Conservation (phyloP, 2,329 filamentous ascomycete genomes). For the Diaporthe sp. region DNA sequence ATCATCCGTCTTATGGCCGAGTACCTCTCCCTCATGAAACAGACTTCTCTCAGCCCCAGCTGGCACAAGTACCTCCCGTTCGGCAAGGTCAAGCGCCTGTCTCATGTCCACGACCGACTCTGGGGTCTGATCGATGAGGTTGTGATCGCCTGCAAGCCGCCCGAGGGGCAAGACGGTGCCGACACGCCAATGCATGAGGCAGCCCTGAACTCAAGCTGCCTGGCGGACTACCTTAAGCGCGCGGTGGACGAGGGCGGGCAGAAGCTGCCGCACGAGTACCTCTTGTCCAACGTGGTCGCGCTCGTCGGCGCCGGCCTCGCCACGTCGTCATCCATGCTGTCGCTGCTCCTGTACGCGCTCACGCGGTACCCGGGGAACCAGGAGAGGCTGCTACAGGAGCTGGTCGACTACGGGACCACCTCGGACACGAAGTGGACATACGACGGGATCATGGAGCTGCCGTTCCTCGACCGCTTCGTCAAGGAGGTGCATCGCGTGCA, state of each 20-base stretch:
- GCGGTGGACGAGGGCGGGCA: not conserved
- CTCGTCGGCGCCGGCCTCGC: not conserved
- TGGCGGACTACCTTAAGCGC: not conserved
- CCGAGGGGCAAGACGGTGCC: not conserved
- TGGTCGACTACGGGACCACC: not conserved
- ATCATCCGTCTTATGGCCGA: not conserved
- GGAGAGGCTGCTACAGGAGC: slow-evolving; percentile 1
- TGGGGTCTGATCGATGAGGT: not conserved
- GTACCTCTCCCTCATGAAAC: not conserved
- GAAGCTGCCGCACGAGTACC: not conserved
- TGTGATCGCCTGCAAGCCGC: not conserved
- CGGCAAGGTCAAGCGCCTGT: not conserved
- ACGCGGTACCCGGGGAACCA: not conserved
- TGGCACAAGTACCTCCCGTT: not conserved
- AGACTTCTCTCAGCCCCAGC: not conserved
- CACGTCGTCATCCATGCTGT: not conserved
- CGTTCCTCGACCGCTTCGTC: slow-evolving; percentile 1
- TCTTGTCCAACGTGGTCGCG: not conserved
- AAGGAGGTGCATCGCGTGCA: slow-evolving; percentile 2
- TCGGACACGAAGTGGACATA: not conserved
- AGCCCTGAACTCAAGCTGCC: not conserved
- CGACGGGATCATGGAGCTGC: not conserved
- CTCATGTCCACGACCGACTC: not conserved
- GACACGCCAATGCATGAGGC: slow-evolving; percentile 4
- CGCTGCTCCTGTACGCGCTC: not conserved